Base-by-base conservation (phyloP, 768 basidiomycete genomes). In the Punctularia strigosozonata region DNA sequence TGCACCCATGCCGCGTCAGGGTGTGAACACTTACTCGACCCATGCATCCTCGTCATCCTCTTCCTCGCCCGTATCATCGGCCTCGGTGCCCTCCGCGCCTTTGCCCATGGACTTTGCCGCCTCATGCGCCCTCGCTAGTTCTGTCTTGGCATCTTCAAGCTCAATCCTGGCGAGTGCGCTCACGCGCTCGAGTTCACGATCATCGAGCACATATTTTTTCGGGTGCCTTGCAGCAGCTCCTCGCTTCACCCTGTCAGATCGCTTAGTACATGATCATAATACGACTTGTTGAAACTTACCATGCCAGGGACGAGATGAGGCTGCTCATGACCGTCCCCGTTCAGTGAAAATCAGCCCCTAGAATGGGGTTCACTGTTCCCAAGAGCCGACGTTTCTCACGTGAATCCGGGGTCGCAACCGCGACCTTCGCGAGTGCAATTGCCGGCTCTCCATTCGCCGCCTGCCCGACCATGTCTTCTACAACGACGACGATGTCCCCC, bases 171-270 rank as follows among this genome's bases (percentile, higher is more conserved):
- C 89, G 19, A 99, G 71, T 17, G 80, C 69, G 47, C 88, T 89
- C 36, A 98, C 87, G 19, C 95, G 77, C 52, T 83, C 77, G 10
- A 98, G 68, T 59, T 99, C 95, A 37, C 74, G 63, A 52, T 92
- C 87, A 52, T 95, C 89, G 22, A 98, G 76, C 37, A 83, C 70
- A 58, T 98, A 98, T 64, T 85, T 89, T 52, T 65, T 61, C 2
- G 95, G 94, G 47, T 90, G 71, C 33, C 68, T 69, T 3, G 68
- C 64, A 3, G 92, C 66, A 14, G 77, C 73, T 6, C 95, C 92
- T 38, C 84, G 72, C 45, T 77, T 77, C 20, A 95, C 82, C 89
- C 77, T 78, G 23, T 4, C 13, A 42, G 44, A 41, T 34, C 33
- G 10, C 8, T 34, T 19, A 34, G 33, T 19, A 34, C 20, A 13